Evolutionary conservation across 2,329 filamentous ascomycete genomes (phyloP), one percentile per base, ranked within the genome.

Genomic region (Colletotrichum echinochloae): DNA sequence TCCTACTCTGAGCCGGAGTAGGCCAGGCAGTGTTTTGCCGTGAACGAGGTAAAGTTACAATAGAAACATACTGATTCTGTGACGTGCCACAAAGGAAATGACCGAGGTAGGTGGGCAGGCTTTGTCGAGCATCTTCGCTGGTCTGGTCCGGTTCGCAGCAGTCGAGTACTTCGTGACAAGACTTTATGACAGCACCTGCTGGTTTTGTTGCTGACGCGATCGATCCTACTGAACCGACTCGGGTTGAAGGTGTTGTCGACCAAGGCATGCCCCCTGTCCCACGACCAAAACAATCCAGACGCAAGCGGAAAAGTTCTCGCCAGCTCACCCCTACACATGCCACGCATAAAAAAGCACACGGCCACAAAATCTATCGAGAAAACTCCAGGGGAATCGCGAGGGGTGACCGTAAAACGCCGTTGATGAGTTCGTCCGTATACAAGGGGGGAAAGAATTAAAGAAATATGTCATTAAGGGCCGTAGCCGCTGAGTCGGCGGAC

Each of bases 391-490:
- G 62, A 63, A 66, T 68, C 64, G 71, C 51, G 41, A 44, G 35
- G 23, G 49, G 28, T 35, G 63, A 72, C 71, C 64, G 18, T 46
- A 37, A 52, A 70, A 73, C 73, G 72, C 73, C 73, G 37, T 46
- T 70, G 56, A 70, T 67, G 65, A 64, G 61, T 72, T 59, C 62
- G 71, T 75, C 75, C 74, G 74, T 73, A 71, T 70, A 73, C 73
- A 73, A 60, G 54, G 48, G 63, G 41, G 60, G 71, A 73, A 64
- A 72, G 67, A 72, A 74, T 74, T 64, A 71, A 55, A 71, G 71
- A 74, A 74, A 73, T 69, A 73, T 65, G 72, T 73, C 66, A 73
- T 72, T 74, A 71, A 65, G 60, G 71, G 70, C 64, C 48, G 39
- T 28, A 23, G 52, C 26, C 51, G 54, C 41, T 18, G 35, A n/a